A percentile compares a stretch with the other conserved stretches of the same genome.
Evolutionary conservation across 345 rosid genomes (phyloP).

Genomic region (Heritiera fomes): DNA sequence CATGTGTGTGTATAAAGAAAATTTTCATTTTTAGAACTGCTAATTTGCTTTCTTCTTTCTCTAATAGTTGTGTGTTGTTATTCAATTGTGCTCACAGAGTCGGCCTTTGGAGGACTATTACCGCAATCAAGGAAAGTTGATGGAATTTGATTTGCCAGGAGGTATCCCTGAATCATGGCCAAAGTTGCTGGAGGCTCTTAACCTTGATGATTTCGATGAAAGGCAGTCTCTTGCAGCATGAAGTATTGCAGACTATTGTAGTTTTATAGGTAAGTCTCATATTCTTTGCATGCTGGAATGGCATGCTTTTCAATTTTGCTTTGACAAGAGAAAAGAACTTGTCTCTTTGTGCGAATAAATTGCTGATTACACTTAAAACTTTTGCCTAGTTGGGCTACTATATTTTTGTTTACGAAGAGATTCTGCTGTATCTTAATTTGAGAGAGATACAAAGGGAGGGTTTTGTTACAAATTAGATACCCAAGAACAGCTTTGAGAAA

Average conservation of each 20-base stretch:
- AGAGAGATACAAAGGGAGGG: conserved; percentile 21
- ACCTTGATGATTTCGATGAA: conserved; percentile 76
- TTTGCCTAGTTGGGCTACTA: conserved; percentile 14
- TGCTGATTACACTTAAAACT: conserved; percentile 13
- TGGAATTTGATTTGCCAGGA: conserved; percentile 92
- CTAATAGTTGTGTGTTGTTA: not conserved
- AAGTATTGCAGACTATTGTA: conserved; percentile 30
- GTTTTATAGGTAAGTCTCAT: conserved; percentile 28
- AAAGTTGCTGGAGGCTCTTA: conserved; percentile 82
- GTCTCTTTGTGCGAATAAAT: conserved; percentile 21
- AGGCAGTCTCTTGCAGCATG: conserved; percentile 72
- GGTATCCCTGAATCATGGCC: conserved; percentile 99
- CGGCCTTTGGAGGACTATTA: conserved; percentile 87
- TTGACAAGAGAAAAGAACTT: conserved; percentile 26
- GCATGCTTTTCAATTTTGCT: conserved; percentile 58
- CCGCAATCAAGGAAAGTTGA: conserved; percentile 62
- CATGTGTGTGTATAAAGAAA: not conserved
- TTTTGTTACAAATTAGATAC: conserved; percentile 5
- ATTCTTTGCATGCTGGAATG: conserved; percentile 60
- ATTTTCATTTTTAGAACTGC: not conserved
- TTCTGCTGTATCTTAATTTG: conserved; percentile 34
- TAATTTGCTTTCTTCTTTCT: not conserved
- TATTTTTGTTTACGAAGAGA: conserved; percentile 12
- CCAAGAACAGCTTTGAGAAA: not conserved
- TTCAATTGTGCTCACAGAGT: conserved; percentile 55